These are phyloP conservation scores for Punica granatum DNA, from an alignment of 345 rosid genomes.

Conservation along the genomic window DNA sequence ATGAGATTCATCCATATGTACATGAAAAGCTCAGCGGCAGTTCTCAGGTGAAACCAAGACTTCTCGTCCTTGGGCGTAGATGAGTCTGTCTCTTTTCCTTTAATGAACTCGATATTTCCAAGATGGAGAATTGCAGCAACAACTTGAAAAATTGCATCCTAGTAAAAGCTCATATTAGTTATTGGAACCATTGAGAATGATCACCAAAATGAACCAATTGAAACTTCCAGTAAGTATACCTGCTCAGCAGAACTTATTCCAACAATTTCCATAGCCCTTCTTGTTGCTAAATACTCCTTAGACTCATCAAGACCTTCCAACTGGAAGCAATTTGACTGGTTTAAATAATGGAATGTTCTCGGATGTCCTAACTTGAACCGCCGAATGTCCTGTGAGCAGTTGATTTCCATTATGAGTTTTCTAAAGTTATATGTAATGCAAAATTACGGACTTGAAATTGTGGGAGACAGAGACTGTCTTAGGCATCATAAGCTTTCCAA, in stretches of 20 bases:
- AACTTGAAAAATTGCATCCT: constrained; percentile 89
- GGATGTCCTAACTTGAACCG: constrained; percentile 78
- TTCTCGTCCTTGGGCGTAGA: constrained; percentile 88
- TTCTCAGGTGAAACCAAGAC: constrained; percentile 76
- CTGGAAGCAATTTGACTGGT: constrained; percentile 85
- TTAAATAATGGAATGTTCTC: constrained; percentile 82
- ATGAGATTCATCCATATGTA: constrained; percentile 18
- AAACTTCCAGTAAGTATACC: constrained; percentile 36
- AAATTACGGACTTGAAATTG: neutral
- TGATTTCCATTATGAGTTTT: constrained; percentile 4
- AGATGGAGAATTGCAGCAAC: constrained; percentile 94
- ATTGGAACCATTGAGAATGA: constrained; percentile 9
- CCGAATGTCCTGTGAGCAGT: constrained; percentile 58
- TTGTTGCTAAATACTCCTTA: constrained; percentile 75
- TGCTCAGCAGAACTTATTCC: constrained; percentile 86
- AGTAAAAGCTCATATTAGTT: constrained; percentile 9
- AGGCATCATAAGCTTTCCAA: neutral
- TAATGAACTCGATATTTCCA: constrained; percentile 86
- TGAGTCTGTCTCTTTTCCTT: constrained; percentile 89
- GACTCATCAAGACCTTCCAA: constrained; percentile 79
- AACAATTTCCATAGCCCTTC: constrained; percentile 92
- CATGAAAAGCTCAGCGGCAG: constrained; percentile 88
- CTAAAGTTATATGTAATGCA: constrained; percentile 1
- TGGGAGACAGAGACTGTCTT: neutral
- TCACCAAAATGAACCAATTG: constrained; percentile 1